Base-by-base conservation (phyloP, 225 moss, liverwort and hornwort genomes). In the Polytrichum formosum region DNA sequence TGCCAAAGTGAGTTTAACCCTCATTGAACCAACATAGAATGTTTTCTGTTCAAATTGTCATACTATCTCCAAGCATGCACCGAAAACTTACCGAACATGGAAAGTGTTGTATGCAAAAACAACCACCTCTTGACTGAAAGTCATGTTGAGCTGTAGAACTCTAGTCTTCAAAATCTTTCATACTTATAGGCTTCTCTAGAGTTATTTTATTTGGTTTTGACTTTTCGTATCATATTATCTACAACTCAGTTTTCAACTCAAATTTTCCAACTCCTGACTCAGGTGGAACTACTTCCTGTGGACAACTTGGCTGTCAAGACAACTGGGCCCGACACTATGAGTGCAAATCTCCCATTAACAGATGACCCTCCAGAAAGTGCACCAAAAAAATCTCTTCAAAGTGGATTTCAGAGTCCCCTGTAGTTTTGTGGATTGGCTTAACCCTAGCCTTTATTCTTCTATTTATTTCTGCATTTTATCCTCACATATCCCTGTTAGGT, bases 401-500 rank as follows among this genome's bases (percentile, higher is more conserved):
- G 19, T 56, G 69, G 19, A 6, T 73, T 75, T 64, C 67, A 75
- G 70, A 20, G 28, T 60, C 73, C 82, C 62, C 75, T 18, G 1
- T 73, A 61, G 0, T 6, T 2, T 10, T 0, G 28, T 86, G 86
- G 86, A 54, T 68, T 56, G 53, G 6, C 13, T 53, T 82, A 18
- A 58, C 70, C 61, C 22, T 80, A 18, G 53, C 61, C 0, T 35
- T 0, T 7, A 10, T 53, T 67, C 7, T 77, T n/a, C 56, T 86
- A 30, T 26, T 75, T 28, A 66, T 55, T 1, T 5, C 7, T 2
- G 90, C 84, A 33, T 86, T 71, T 54, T 72, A 81, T 20, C 90
- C 87, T 30, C 23, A 70, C 0, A 22, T 22, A 2, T 33, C 33
- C n/a, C 1, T 54, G 18, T 68, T 84, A 46, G 90, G 90, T 19